Percentiles rank a stretch among this genome's conserved stretches.
phyloP scores from a whole-genome alignment of 1,284 basidiomycete genomes.

The Heliocybe sulcata region DNA sequence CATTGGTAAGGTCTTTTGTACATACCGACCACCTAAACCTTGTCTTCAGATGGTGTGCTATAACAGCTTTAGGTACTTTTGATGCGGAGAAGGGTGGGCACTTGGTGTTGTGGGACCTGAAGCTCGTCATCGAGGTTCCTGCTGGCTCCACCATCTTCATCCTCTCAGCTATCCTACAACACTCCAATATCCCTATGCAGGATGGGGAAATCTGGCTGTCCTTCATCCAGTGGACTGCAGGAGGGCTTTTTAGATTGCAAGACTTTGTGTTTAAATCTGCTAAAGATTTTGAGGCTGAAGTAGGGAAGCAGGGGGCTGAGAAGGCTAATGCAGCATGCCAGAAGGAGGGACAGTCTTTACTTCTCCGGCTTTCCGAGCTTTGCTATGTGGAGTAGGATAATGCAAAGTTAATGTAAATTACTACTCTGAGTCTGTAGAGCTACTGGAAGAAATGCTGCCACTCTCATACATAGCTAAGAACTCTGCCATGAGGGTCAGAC shows the following conservation, averaged over 20 bases:
- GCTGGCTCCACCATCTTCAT: conserved; percentile 15
- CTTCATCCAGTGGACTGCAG: neutral
- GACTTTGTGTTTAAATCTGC: neutral
- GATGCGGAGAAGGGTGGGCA: conserved; percentile 16
- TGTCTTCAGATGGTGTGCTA: conserved; percentile 15
- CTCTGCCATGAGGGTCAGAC: neutral
- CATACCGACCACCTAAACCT: conserved; percentile 16
- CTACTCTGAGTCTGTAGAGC: neutral
- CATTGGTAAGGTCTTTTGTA: conserved; percentile 1
- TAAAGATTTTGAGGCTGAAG: neutral
- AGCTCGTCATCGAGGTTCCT: conserved; percentile 18
- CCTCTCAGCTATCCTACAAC: conserved; percentile 17
- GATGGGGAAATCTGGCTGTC: neutral
- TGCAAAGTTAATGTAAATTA: neutral
- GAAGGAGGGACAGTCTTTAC: neutral
- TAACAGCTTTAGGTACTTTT: conserved; percentile 16
- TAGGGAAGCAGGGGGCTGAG: neutral
- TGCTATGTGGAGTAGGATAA: neutral
- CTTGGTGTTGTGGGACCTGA: conserved; percentile 17
- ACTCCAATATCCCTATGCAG: conserved; percentile 20
- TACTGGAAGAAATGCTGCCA: neutral
- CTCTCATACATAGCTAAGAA: neutral
- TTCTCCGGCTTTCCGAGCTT: neutral
- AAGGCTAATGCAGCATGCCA: neutral
- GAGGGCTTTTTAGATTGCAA: neutral